Evolutionary conservation across 1,139 yeast genomes (phyloP), one percentile per base, ranked within the genome.

Genomic region (Arxiozyma slooffiae): DNA sequence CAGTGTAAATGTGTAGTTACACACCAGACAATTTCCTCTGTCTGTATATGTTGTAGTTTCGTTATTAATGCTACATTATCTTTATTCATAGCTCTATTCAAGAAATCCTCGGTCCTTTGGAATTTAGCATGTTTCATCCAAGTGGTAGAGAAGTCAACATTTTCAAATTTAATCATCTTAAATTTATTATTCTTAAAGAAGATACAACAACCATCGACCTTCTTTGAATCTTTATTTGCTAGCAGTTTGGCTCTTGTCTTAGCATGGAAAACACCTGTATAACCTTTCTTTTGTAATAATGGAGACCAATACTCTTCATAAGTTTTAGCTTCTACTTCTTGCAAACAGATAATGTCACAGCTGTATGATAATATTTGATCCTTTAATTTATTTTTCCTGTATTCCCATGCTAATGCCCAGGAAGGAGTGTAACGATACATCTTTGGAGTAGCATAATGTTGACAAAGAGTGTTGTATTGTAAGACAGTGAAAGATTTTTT

Each of bases 391-490:
- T 83, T 81, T 63, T 84, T 80, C 69, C 99, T 82, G 69, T 84
- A 89, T n/a, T 85, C 85, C 97, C 97, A 90, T 50, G 82, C 80
- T 56, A 92, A 76, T 7, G 97, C 98, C 98, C 98, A 92, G 1
- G 95, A 81, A 34, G 97, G 97, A 1, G 97, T 89, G 66, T 87
- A 92, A 61, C 86, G 90, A 67, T 87, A 94, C 85, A 90, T 77
- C 67, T 82, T 85, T 21, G 94, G 78, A 9, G 97, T 89, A 4
- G 97, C 97, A 71, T 90, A 90, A 67, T 85, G 95, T 66, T 92
- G 97, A 69, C 98, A 92, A 64, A 92, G 75, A 3, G 95, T 87
- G 67, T 92, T 92, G 73, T 89, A 92, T 46, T 90, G 82, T 76
- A 88, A 75, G 50, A 90, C 73, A 0, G 96, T 85, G 66, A 92